These are phyloP conservation scores for Ananas comosus DNA, from an alignment of 176 grass and related monocot species.

Conservation along the genomic window DNA sequence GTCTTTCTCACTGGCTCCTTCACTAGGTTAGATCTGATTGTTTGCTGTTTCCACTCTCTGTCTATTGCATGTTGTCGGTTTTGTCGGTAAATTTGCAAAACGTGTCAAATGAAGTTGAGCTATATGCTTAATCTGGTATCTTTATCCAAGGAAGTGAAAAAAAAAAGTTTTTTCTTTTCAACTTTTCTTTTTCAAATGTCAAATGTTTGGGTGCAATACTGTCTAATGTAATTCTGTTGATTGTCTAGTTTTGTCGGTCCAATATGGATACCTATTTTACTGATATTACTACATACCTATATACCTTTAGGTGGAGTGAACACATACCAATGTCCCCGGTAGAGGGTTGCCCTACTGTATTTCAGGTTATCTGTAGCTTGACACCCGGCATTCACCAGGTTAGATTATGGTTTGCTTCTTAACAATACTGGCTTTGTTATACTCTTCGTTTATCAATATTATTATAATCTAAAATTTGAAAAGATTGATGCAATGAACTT, in stretches of 20 bases:
- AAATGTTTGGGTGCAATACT: not conserved
- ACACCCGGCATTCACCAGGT: constrained; percentile 27
- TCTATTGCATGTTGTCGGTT: not conserved
- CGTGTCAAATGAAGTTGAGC: no score
- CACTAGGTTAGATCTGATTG: constrained; percentile 7
- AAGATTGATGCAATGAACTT: no score
- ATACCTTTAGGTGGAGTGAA: constrained; percentile 16
- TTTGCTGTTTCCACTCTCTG: not conserved
- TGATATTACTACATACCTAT: not conserved
- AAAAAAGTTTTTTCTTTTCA: no score
- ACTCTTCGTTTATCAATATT: not conserved
- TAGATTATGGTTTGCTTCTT: not conserved
- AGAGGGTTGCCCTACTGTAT: constrained; percentile 24
- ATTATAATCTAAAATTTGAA: not conserved
- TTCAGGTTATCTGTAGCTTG: constrained; percentile 26
- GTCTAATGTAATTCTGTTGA: not conserved
- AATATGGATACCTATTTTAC: not conserved
- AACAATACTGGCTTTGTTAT: not conserved
- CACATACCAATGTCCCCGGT: constrained; percentile 23
- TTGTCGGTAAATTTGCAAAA: not conserved
- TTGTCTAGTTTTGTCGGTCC: not conserved
- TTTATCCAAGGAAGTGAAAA: no score
- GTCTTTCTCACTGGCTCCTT: constrained; percentile 22
- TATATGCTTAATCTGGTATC: no score
- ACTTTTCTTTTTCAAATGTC: no score